phyloP scores from a whole-genome alignment of 371 early-diverging fungal species.

The Capillidium heterosporum region DNA sequence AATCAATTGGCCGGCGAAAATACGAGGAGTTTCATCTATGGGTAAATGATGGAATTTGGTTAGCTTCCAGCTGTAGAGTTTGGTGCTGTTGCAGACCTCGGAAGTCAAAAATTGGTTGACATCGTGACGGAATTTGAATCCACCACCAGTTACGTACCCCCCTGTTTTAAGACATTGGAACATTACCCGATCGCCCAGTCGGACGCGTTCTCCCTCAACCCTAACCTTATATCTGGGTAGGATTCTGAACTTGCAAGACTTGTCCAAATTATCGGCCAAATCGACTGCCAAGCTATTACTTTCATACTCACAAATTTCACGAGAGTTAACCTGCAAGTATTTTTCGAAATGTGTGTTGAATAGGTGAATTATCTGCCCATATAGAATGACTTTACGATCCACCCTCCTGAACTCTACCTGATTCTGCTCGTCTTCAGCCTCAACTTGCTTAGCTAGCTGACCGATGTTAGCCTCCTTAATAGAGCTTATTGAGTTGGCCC shows the following conservation, averaged over 20 bases:
- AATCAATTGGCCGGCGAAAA: slow-evolving; percentile 21
- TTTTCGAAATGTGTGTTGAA: slow-evolving; percentile 23
- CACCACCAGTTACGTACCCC: slow-evolving; percentile 20
- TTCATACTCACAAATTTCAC: slow-evolving; percentile 19
- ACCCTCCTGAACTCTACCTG: slow-evolving; percentile 17
- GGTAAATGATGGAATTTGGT: slow-evolving; percentile 12
- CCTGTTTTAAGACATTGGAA: slow-evolving; percentile 29
- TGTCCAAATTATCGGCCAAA: slow-evolving; percentile 15
- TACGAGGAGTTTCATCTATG: slow-evolving; percentile 11
- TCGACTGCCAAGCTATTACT: slow-evolving; percentile 20
- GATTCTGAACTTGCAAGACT: slow-evolving; percentile 25
- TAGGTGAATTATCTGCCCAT: slow-evolving; percentile 29
- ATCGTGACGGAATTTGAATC: slow-evolving; percentile 9
- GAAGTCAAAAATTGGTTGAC: slow-evolving; percentile 11
- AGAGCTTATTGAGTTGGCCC: no score
- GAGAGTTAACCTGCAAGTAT: slow-evolving; percentile 22
- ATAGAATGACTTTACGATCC: slow-evolving; percentile 23
- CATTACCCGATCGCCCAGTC: slow-evolving; percentile 25
- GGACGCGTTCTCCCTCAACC: slow-evolving; percentile 30
- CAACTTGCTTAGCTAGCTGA: slow-evolving; percentile 12
- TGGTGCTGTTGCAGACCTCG: slow-evolving; percentile 17
- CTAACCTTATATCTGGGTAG: slow-evolving; percentile 30
- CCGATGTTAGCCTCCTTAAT: slow-evolving; percentile 10
- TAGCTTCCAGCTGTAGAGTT: slow-evolving; percentile 19
- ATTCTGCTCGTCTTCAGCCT: slow-evolving; percentile 18